A percentile compares a stretch with the other conserved stretches of the same genome.
Evolutionary conservation across 1,139 yeast species (phyloP).

Genomic region (Insectozyma bohioensis): DNA sequence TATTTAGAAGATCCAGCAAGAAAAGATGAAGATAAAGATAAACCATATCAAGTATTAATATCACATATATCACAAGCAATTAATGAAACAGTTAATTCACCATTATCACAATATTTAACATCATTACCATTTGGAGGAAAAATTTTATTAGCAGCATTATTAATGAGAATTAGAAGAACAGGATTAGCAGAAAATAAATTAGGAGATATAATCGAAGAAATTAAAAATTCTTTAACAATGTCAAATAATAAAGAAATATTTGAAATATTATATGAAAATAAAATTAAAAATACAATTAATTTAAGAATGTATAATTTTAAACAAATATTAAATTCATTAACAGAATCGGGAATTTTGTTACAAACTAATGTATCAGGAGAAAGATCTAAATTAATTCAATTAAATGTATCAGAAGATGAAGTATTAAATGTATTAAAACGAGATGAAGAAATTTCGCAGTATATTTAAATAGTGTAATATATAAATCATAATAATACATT

Average conservation of each 20-base stretch:
- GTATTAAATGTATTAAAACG: conserved; percentile 56
- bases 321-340: conserved; percentile 60
- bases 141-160: conserved; percentile 64
- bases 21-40: conserved; percentile 22
- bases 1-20: conserved; percentile 22
- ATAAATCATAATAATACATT: neutral
- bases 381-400: conserved; percentile 58
- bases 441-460: conserved; percentile 37
- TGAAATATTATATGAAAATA: conserved; percentile 13
- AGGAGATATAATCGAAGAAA: conserved; percentile 80
- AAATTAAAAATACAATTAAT: conserved; percentile 13
- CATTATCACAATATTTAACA: conserved; percentile 58
- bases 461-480: conserved; percentile 5
- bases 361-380: conserved; percentile 71
- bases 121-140: conserved; percentile 70
- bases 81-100: conserved; percentile 76
- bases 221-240: conserved; percentile 39
- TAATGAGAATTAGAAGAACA: conserved; percentile 64
- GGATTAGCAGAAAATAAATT: conserved; percentile 71
- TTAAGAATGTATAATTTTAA: conserved; percentile 48
- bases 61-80: conserved; percentile 76
- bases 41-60: conserved; percentile 58
- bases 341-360: conserved; percentile 73
- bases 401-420: conserved; percentile 73
- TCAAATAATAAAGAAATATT: conserved; percentile 8